phyloP scores from a whole-genome alignment of 768 basidiomycete genomes.

The Lenzites betulinus region DNA sequence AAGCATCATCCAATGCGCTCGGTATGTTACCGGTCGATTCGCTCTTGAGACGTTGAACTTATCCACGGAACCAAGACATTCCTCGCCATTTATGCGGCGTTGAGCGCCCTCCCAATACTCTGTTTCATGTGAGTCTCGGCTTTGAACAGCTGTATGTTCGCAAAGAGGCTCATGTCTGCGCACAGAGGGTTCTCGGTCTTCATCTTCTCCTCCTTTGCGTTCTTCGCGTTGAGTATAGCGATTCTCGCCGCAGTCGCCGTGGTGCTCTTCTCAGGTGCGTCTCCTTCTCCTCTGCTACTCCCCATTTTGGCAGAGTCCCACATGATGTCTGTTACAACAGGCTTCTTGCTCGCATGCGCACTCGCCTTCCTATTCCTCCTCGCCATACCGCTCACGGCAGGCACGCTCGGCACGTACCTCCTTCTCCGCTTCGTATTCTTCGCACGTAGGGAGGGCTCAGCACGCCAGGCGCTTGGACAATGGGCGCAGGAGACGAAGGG shows the following conservation, averaged over 20 bases:
- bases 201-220: constrained; percentile 21
- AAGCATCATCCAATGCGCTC: constrained; percentile 20
- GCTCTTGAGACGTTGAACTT: not conserved
- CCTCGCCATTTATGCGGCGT: constrained; percentile 13
- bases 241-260: constrained; percentile 11
- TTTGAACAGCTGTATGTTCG: not conserved
- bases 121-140: constrained; percentile 23
- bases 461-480: constrained; percentile 10
- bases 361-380: constrained; percentile 23
- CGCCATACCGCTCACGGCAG: constrained; percentile 12
- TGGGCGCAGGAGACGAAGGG: constrained; percentile 20
- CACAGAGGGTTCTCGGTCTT: constrained; percentile 26
- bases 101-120: constrained; percentile 26
- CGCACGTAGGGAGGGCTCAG: constrained; percentile 16
- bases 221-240: constrained; percentile 21
- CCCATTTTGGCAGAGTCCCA: not conserved
- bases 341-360: constrained; percentile 20
- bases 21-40: constrained; percentile 1
- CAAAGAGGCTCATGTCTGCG: too few species aligned
- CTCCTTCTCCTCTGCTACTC: too few species aligned
- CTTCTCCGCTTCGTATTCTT: constrained; percentile 12
- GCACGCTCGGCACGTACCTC: constrained; percentile 15
- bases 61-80: constrained; percentile 15
- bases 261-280: constrained; percentile 22
- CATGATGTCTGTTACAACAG: constrained; percentile 1